Evolutionary conservation across 164 flowering plant genomes (phyloP), one percentile per base, ranked within the genome.

Genomic region (Stephania japonica): DNA sequence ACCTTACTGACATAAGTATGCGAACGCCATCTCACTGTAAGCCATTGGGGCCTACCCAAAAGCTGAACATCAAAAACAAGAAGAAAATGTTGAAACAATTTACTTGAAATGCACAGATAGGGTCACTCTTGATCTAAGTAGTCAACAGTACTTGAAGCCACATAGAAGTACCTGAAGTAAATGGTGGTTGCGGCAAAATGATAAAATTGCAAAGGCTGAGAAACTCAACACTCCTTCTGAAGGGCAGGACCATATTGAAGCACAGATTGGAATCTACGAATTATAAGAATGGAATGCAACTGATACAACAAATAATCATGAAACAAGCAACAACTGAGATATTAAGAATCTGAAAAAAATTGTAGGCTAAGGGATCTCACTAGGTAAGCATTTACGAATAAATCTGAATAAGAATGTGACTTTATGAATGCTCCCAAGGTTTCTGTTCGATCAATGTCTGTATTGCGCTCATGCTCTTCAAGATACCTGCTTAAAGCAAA

Each of bases 31-130:
- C 78, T 84, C 9, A 92, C 92, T 3, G 97, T 95, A 23, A 92
- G 90, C 97, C 97, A 95, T 62, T 90, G 98, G 62, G 99, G 98
- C 38, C 97, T 88, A 38, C 94, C 97, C 78, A 92, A 86, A 43
- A 92, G 81, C 98, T 94, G 88, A 72, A 80, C 2, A 72, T 18
- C 21, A 47, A 72, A 24, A 71, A 38, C 42, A 70, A 23, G 24
- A 69, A 64, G 27, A 18, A 23, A 49, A 18, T 9, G 1, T 50
- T 26, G 63, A 56, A n/a, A 56, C 9, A 44, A 63, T 11, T 26
- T 8, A 63, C 10, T 63, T 63, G 69, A 64, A 70, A 26, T 70
- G 25, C 38, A 61, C 23, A 42, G 65, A n/a, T n/a, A 41, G 23
- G 0, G n/a, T 6, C 7, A 1, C 63, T 7, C 21, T 14, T 4